Evolutionary conservation across 176 grass and related monocot species (phyloP).

Genomic region (Zizania latifolia): DNA sequence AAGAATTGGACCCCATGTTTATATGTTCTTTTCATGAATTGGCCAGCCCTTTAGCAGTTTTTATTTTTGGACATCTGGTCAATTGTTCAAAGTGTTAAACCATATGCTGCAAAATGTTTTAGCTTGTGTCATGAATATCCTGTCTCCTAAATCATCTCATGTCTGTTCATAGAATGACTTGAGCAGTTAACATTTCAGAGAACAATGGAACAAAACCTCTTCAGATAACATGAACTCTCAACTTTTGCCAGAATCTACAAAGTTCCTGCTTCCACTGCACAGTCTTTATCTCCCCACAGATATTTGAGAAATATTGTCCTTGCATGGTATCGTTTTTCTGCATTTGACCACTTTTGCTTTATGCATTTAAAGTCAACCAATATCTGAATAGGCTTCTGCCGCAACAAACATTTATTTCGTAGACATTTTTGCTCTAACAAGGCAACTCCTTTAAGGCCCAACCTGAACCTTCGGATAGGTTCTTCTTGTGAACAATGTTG

Average conservation of each 20-base stretch:
- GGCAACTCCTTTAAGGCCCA: constrained; percentile 15
- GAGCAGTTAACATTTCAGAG: not conserved
- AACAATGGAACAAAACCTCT: not conserved
- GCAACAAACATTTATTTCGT: constrained; percentile 1
- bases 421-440: not conserved
- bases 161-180: not conserved
- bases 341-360: not conserved
- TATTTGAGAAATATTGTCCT: not conserved
- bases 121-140: not conserved
- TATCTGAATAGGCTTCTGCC: constrained; percentile 1
- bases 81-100: constrained; percentile 12
- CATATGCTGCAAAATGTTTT: constrained; percentile 12
- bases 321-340: constrained; percentile 1
- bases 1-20: not conserved
- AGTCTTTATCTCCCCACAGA: constrained; percentile 11
- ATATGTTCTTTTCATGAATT: constrained; percentile 2
- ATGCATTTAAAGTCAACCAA: constrained; percentile 12
- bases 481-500: not conserved
- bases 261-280: not conserved
- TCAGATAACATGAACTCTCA: not conserved
- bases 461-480: not conserved
- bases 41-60: not conserved
- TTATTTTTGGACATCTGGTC: not conserved
- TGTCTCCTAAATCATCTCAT: constrained; percentile 6
- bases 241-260: not conserved